phyloP scores from a whole-genome alignment of 2,329 filamentous ascomycete genomes.

The Mollisiaceae sp. region DNA sequence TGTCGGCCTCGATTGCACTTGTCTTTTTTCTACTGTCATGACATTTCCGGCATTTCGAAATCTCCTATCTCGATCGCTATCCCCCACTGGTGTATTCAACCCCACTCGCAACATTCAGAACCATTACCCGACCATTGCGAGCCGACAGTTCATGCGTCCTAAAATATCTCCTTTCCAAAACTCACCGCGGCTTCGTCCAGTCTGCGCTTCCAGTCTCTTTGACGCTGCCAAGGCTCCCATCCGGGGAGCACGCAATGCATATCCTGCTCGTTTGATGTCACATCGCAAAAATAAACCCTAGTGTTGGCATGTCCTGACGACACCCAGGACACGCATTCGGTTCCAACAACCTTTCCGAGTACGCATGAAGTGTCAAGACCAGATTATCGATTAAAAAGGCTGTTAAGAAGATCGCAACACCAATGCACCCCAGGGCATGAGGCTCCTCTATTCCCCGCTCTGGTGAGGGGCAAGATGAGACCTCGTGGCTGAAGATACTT shows the following conservation, averaged over 20 bases:
- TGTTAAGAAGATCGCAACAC: not conserved
- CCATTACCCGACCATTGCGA: not conserved
- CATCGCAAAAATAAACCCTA: conserved; percentile 20
- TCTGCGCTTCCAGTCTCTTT: conserved; percentile 22
- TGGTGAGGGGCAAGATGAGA: conserved; percentile 5
- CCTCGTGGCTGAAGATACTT: not conserved
- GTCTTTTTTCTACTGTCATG: not conserved
- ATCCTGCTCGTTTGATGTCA: conserved; percentile 27
- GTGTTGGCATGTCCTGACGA: not conserved
- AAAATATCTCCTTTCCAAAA: conserved; percentile 15
- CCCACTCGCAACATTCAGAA: not conserved
- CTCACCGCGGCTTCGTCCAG: conserved; percentile 15
- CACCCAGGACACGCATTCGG: not conserved
- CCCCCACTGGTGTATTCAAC: not conserved
- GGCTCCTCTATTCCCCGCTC: conserved; percentile 10
- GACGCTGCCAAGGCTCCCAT: conserved; percentile 22
- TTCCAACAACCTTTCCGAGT: not conserved
- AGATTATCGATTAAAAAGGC: conserved; percentile 2
- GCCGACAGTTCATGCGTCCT: conserved; percentile 9
- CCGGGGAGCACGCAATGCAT: conserved; percentile 27
- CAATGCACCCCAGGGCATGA: conserved; percentile 1
- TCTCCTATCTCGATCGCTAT: not conserved
- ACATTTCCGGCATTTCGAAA: not conserved
- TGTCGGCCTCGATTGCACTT: not conserved
- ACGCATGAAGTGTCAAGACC: not conserved